Evolutionary conservation across 2,329 filamentous ascomycete genomes (phyloP).

Genomic region (Neopestalotiopsis rosae): DNA sequence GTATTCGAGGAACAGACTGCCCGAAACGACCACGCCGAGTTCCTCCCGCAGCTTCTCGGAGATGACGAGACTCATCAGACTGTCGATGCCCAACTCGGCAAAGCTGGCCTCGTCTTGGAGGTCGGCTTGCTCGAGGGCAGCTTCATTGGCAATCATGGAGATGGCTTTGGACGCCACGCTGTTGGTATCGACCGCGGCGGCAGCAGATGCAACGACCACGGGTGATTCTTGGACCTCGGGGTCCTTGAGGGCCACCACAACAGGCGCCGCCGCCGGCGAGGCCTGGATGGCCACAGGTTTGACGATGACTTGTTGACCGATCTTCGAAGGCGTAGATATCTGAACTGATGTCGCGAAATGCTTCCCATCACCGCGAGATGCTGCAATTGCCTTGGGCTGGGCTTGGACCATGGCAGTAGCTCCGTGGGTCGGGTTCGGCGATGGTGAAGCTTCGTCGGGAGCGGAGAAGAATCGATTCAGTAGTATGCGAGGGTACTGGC

Average conservation of each 20-base stretch:
- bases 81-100: constrained; percentile 42
- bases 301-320: background rate
- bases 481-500: constrained; percentile 40
- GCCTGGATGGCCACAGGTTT: background rate
- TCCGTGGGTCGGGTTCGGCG: background rate
- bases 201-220: background rate
- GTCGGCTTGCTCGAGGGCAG: constrained; percentile 59
- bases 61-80: constrained; percentile 41
- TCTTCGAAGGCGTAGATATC: too few species aligned
- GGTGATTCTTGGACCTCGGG: background rate
- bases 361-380: too few species aligned
- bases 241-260: background rate
- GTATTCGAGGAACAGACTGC: constrained; percentile 42
- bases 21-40: constrained; percentile 32
- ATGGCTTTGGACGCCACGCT: constrained; percentile 33
- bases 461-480: constrained; percentile 46
- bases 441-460: constrained; percentile 27
- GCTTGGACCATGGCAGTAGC: background rate
- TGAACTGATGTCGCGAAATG: too few species aligned
- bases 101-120: constrained; percentile 40
- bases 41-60: constrained; percentile 39
- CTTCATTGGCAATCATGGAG: constrained; percentile 56
- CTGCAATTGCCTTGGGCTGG: background rate
- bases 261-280: background rate
- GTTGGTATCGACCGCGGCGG: constrained; percentile 23